These are phyloP conservation scores for Hemisphaericaspora xylofermentans DNA, from an alignment of 1,139 yeast species.

Conservation along the genomic window DNA sequence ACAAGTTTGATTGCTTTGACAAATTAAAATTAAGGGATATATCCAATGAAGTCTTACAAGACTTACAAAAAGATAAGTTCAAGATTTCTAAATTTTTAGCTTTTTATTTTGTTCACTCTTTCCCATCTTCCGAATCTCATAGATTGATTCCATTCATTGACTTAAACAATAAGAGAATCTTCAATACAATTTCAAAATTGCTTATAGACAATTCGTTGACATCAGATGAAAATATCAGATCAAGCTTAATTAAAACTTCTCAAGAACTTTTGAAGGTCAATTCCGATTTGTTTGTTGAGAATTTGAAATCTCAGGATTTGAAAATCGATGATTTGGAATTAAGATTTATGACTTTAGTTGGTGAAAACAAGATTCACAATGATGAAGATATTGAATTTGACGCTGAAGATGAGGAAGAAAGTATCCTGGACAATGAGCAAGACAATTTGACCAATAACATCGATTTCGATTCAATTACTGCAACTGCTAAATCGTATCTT, in stretches of 20 bases:
- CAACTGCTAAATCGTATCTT: conserved; percentile 38
- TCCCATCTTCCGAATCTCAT: conserved; percentile 18
- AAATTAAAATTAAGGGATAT: conserved; percentile 13
- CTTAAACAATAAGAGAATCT: conserved; percentile 19
- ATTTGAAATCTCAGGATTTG: conserved; percentile 36
- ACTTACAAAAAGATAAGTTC: conserved; percentile 27
- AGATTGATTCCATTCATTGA: conserved; percentile 25
- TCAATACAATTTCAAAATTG: conserved; percentile 24
- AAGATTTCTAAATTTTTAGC: conserved; percentile 32
- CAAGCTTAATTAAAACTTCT: conserved; percentile 39
- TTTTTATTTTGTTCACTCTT: conserved; percentile 25
- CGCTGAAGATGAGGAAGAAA: conserved; percentile 20
- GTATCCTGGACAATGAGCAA: conserved; percentile 18
- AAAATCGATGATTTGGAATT: conserved; percentile 63
- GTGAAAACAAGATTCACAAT: conserved; percentile 20
- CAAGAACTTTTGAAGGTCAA: conserved; percentile 44
- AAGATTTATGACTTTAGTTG: conserved; percentile 61
- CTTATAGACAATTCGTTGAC: conserved; percentile 21
- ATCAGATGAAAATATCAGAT: conserved; percentile 23
- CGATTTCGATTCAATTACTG: conserved; percentile 21
- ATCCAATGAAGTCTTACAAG: conserved; percentile 8
- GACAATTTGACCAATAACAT: conserved; percentile 19
- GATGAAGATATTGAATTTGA: conserved; percentile 26
- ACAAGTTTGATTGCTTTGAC: conserved; percentile 18
- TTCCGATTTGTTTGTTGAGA: conserved; percentile 38